Base-by-base conservation (phyloP, 768 basidiomycete species). In the Leucosporidium yakuticum region DNA sequence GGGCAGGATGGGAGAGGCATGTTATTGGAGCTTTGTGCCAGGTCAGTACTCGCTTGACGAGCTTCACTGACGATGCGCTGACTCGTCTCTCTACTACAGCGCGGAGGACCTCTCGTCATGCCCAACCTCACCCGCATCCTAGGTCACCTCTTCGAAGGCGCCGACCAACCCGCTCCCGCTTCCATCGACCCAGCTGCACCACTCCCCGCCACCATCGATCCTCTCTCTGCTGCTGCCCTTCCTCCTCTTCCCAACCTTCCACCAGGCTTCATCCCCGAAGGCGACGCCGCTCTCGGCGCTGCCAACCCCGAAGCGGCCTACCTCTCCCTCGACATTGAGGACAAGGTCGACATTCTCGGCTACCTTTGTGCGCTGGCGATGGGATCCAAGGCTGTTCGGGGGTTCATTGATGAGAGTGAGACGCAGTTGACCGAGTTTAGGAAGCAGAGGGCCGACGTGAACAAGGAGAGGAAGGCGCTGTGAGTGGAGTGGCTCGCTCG, bases 381-480 rank as follows among this genome's bases (percentile, higher is more conserved):
- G 31, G 91, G 93, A 29, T 92, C 90, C 79, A 95, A 92, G 79
- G 83, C 86, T 15, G 86, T 97, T 27, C 89, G 93, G 76, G 79
- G 83, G 8, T 89, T 91, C 74, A 89, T 98, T 85, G 96, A 99
- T 75, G 84, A 85, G 55, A 91, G 90, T 74, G 92, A 94, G 76
- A 85, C 89, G 74, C 87, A 89, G 71, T 79, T 99, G 69, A 98
- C 96, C 14, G 90, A 93, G 32, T 81, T 96, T 44, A 81, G 96
- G 70, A 99, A 98, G 79, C 91, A 95, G 78, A 90, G 94, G 78
- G 92, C 94, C 39, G 96, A 98, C 70, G 86, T 93, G 69, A 96
- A 96, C 80, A 84, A 94, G 67, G 82, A 87, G 75, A 88, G 88
- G 80, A 94, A 91, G 79, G 86, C 88, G 77, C 83, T 87, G 94